These are phyloP conservation scores for Daldinia concentrica DNA, from an alignment of 495 filamentous ascomycete species.

Conservation along the genomic window DNA sequence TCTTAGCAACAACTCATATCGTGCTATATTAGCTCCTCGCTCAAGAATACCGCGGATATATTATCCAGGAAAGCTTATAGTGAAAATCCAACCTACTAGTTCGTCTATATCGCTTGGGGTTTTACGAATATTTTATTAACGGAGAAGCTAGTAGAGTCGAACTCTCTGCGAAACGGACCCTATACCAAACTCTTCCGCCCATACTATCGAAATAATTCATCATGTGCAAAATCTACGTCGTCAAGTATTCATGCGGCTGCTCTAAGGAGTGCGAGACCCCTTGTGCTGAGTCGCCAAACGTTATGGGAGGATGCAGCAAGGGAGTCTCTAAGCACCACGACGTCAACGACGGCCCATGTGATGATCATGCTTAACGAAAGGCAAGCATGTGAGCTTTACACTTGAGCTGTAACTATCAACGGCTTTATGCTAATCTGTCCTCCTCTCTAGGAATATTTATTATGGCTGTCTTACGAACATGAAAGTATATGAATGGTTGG, in stretches of 20 bases:
- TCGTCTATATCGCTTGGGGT: constrained; percentile 4
- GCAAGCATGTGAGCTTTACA: constrained; percentile 2
- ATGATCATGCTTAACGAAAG: constrained; percentile 23
- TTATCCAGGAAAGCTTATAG: not conserved
- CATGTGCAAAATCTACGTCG: constrained; percentile 32
- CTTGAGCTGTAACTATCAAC: not conserved
- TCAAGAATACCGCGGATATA: constrained; percentile 7
- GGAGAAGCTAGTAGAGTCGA: constrained; percentile 3
- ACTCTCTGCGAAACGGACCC: not conserved
- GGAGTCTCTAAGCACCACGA: not conserved
- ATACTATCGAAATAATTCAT: constrained; percentile 5
- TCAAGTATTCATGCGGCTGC: constrained; percentile 36
- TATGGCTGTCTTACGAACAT: constrained; percentile 2
- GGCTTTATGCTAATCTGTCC: constrained; percentile 18
- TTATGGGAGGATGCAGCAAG: constrained; percentile 12
- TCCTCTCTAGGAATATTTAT: constrained; percentile 5
- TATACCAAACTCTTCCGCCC: not conserved
- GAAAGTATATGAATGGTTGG: constrained; percentile 14
- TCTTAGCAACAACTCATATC: constrained; percentile 4
- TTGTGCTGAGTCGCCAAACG: constrained; percentile 38
- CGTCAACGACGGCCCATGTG: constrained; percentile 18
- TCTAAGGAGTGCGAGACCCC: not conserved
- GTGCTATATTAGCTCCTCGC: not conserved
- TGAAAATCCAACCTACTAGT: constrained; percentile 6
- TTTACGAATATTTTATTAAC: constrained; percentile 13